Percentiles rank a stretch among this genome's conserved stretches.
These are phyloP conservation scores for Aaosphaeria arxii DNA, from an alignment of 2,329 filamentous ascomycete genomes.

Conservation along the genomic window DNA sequence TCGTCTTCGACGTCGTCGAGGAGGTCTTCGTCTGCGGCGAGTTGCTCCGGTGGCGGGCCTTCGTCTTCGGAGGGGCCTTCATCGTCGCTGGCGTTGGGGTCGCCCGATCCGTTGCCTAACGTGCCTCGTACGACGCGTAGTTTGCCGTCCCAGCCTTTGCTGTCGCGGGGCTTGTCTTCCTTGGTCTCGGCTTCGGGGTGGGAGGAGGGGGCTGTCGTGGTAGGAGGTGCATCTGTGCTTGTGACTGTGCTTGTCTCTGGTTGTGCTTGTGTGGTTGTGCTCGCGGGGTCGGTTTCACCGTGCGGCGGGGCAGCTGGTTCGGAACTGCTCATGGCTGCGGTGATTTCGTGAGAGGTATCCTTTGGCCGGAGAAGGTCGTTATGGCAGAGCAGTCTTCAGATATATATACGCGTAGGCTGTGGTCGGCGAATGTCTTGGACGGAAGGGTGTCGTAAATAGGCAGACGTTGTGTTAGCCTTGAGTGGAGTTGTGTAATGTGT, in stretches of 20 bases:
- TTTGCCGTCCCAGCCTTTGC: slow-evolving; percentile 77
- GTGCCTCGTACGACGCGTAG: slow-evolving; percentile 69
- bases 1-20: slow-evolving; percentile 57
- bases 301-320: slow-evolving; percentile 23
- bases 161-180: slow-evolving; percentile 33
- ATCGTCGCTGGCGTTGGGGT: slow-evolving; percentile 61
- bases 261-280: neutral
- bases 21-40: slow-evolving; percentile 48
- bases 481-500: too few species aligned
- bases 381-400: too few species aligned
- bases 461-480: too few species aligned
- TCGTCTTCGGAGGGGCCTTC: slow-evolving; percentile 79
- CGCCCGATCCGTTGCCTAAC: slow-evolving; percentile 14
- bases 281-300: slow-evolving; percentile 4
- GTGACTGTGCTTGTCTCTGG: neutral
- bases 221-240: neutral
- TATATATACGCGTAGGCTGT: too few species aligned
- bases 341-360: neutral
- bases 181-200: slow-evolving; percentile 13
- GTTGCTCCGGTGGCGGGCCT: slow-evolving; percentile 32
- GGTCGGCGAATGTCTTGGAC: too few species aligned
- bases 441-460: too few species aligned
- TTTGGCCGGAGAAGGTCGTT: too few species aligned
- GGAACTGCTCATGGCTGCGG: slow-evolving; percentile 19
- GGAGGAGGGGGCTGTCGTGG: neutral